A percentile compares a stretch with the other conserved stretches of the same genome.
phyloP scores from a whole-genome alignment of 1,284 basidiomycete species.

The Phellopilus nigrolimitatus region DNA sequence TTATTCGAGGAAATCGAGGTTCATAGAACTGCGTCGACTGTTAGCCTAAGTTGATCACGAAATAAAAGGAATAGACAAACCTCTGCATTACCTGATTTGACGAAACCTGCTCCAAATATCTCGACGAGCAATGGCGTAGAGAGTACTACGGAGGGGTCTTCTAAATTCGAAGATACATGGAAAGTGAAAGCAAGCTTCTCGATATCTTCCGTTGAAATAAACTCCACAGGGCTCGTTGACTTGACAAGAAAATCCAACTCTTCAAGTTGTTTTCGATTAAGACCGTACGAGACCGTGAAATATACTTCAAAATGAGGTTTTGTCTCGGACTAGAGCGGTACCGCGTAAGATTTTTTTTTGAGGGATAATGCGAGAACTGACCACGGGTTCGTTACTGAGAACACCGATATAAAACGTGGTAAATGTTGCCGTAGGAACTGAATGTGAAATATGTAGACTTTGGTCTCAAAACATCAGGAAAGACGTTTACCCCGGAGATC shows the following conservation, averaged over 20 bases:
- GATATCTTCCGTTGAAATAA: too few relatives aligned
- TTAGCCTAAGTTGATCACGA: conserved; percentile 7
- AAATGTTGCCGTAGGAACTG: conserved; percentile 67
- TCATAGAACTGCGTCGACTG: conserved; percentile 59
- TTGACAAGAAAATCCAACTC: conserved; percentile 63
- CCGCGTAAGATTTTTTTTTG: too few relatives aligned
- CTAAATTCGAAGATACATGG: conserved; percentile 45
- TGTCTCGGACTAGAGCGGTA: too few relatives aligned
- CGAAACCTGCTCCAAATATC: conserved; percentile 78
- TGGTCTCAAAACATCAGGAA: conserved; percentile 2
- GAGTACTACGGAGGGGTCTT: conserved; percentile 55
- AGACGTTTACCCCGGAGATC: conserved; percentile 60
- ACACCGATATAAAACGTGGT: conserved; percentile 79
- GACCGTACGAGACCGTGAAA: conserved; percentile 72
- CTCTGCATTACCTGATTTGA: conserved; percentile 46
- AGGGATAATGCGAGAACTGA: neutral
- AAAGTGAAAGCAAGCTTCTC: conserved; percentile 18
- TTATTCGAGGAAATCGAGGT: conserved; percentile 75
- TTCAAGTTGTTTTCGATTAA: conserved; percentile 61
- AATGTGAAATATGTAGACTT: too few relatives aligned
- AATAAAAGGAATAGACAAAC: conserved; percentile 39
- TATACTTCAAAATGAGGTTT: conserved; percentile 64
- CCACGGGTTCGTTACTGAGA: conserved; percentile 32
- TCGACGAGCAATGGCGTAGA: conserved; percentile 64
- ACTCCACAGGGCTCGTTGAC: conserved; percentile 40